Percentiles rank a stretch among this genome's conserved stretches.
Conservation (phyloP, 2,329 filamentous ascomycete genomes). For the Ascocoryne sarcoides region DNA sequence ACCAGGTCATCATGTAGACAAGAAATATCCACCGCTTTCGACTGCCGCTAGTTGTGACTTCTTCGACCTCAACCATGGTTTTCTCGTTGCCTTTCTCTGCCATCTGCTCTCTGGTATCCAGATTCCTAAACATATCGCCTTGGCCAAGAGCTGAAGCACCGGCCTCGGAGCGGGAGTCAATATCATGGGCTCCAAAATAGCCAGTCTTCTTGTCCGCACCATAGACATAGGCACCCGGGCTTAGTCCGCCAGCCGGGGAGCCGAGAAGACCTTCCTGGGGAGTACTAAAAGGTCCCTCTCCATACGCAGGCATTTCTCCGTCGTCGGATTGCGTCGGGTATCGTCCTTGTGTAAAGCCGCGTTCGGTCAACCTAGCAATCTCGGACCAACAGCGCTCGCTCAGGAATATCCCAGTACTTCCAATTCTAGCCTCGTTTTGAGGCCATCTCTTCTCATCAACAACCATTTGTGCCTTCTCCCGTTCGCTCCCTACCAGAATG, state of each 20-base stretch:
- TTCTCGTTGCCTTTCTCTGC: constrained; percentile 91
- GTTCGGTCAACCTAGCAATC: constrained; percentile 65
- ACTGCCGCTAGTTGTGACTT: constrained; percentile 64
- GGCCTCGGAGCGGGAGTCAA: constrained; percentile 83
- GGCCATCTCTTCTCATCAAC: constrained; percentile 91
- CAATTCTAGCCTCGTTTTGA: constrained; percentile 79
- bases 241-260: constrained; percentile 40
- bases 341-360: constrained; percentile 42
- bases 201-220: constrained; percentile 67
- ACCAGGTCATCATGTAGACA: constrained; percentile 78
- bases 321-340: constrained; percentile 50
- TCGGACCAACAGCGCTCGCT: constrained; percentile 96
- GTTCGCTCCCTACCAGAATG: constrained; percentile 82
- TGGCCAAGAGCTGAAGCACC: constrained; percentile 83
- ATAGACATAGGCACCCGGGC: constrained; percentile 53
- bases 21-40: constrained; percentile 87
- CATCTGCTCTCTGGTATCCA: constrained; percentile 90
- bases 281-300: constrained; percentile 46
- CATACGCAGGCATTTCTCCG: constrained; percentile 49
- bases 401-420: constrained; percentile 87
- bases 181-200: constrained; percentile 66
- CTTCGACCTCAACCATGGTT: constrained; percentile 83
- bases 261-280: constrained; percentile 51
- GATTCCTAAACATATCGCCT: constrained; percentile 96
- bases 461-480: constrained; percentile 84